Base-by-base conservation (phyloP, 257 asterid species). In the Coffea canephora region DNA sequence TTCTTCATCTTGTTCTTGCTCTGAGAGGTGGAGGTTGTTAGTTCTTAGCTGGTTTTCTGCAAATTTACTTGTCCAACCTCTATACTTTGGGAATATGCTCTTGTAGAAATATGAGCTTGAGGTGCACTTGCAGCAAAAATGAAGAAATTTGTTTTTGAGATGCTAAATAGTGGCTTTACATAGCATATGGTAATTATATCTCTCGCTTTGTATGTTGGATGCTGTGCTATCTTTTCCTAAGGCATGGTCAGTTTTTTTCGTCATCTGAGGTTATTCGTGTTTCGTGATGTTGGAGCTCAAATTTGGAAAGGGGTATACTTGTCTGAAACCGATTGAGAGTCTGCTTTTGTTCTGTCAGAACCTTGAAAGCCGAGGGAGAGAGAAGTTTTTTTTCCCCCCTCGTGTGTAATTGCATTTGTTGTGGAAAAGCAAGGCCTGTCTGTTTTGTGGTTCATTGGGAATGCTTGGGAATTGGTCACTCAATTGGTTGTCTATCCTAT, bases 1-100 rank as follows among this genome's bases (percentile, higher is more conserved):
- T 92, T 80, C 94, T 92, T 83, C 94, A 89, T 79, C 87, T 89
- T 59, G 96, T 91, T 76, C 91, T 92, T 54, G 96, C 98, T 79
- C 88, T 94, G 54, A 84, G 97, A 82, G 97, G 96, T 66, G 98
- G 98, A 43, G 36, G 69, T 69, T 72, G 74, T 86, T 87, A 87
- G 81, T 77, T 41, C 19, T 68, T 49, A 62, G 80, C 21, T 52
- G 36, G 23, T 61, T 50, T n/a, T 74, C 1, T 41, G 34, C 10
- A 31, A 59, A 27, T 14, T 57, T 52, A 50, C 14, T 0, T 15
- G n/a, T 70, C 69, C 55, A 36, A 15, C 73, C 71, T 78, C 65
- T 78, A 13, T 81, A 5, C 54, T 31, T 8, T 71, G 48, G 34
- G 69, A 79, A 11, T 45, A 64, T 79, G 69, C 64, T 39, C 4